Percentiles rank a stretch among this genome's conserved stretches.
Conservation (phyloP, 805 yeast species). For the Ogataea sp. region DNA sequence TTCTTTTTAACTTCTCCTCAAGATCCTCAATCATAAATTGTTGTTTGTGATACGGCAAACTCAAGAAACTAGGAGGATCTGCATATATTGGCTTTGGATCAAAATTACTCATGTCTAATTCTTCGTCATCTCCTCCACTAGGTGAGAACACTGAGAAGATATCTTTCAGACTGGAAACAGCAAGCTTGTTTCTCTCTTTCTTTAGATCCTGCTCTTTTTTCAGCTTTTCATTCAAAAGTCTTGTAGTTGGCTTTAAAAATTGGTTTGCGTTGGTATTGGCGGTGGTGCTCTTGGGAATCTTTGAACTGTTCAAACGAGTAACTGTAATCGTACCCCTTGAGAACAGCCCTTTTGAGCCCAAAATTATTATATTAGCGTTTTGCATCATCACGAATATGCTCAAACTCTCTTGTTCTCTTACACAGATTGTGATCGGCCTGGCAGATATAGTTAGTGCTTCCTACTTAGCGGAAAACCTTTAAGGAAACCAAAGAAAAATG, state of each 20-base stretch:
- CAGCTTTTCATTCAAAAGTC: constrained; percentile 13
- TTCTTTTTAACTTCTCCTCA: constrained; percentile 33
- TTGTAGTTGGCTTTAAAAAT: constrained; percentile 14
- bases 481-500: too few species aligned
- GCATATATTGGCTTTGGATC: constrained; percentile 25
- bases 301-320: not conserved
- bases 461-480: too few species aligned
- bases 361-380: too few species aligned
- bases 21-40: constrained; percentile 46
- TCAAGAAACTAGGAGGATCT: constrained; percentile 19
- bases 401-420: too few species aligned
- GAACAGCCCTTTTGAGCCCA: not conserved
- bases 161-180: constrained; percentile 32
- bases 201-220: constrained; percentile 20
- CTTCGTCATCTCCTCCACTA: constrained; percentile 21
- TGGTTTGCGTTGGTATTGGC: not conserved
- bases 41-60: constrained; percentile 42
- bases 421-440: too few species aligned
- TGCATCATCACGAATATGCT: too few species aligned
- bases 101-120: constrained; percentile 21
- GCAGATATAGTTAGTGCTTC: too few species aligned
- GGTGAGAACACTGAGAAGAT: constrained; percentile 26
- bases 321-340: not conserved
- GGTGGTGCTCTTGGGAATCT: too few species aligned
- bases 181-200: constrained; percentile 26